Percentiles rank a stretch among this genome's conserved stretches.
phyloP scores from a whole-genome alignment of 1,139 yeast species.

The Maudiozyma humilis region DNA sequence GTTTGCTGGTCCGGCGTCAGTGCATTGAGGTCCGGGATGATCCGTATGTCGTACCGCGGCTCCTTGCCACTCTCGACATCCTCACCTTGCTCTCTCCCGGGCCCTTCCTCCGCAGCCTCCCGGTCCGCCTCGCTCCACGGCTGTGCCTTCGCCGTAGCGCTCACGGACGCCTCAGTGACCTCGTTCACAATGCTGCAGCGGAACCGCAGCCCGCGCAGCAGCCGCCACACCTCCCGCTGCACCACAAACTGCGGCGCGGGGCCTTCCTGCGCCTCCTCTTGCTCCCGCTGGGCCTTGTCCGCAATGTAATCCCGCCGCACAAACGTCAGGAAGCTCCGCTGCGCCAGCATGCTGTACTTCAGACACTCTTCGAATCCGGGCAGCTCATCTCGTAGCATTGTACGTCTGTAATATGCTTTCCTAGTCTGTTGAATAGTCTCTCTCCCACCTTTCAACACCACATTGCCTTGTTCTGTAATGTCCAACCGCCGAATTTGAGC shows the following conservation, averaged over 20 bases:
- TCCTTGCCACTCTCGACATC: too few relatives aligned
- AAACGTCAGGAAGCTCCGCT: conserved; percentile 14
- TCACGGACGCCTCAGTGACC: not conserved
- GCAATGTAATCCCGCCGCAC: conserved; percentile 9
- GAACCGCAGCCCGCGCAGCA: not conserved
- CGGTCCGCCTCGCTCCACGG: too few relatives aligned
- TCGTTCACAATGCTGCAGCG: conserved; percentile 4
- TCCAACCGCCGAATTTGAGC: too few relatives aligned
- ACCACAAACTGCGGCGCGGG: conserved; percentile 1
- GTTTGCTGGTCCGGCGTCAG: conserved; percentile 12
- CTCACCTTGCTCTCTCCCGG: too few relatives aligned
- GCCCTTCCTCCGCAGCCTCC: too few relatives aligned
- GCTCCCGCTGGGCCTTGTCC: conserved; percentile 2
- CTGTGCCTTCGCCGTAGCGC: not conserved
- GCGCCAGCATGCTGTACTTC: conserved; percentile 14
- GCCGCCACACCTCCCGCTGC: not conserved
- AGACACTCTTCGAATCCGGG: conserved; percentile 18
- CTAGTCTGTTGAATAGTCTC: too few relatives aligned
- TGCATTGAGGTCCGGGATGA: conserved; percentile 15
- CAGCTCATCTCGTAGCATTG: conserved; percentile 5
- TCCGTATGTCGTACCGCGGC: conserved; percentile 8
- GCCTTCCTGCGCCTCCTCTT: not conserved
- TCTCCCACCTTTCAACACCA: not conserved
- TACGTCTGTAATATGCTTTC: too few relatives aligned
- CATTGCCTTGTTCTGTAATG: too few relatives aligned